A percentile compares a stretch with the other conserved stretches of the same genome.
phyloP scores from a whole-genome alignment of 306 rosid species.

The Acacia melanoxylon region DNA sequence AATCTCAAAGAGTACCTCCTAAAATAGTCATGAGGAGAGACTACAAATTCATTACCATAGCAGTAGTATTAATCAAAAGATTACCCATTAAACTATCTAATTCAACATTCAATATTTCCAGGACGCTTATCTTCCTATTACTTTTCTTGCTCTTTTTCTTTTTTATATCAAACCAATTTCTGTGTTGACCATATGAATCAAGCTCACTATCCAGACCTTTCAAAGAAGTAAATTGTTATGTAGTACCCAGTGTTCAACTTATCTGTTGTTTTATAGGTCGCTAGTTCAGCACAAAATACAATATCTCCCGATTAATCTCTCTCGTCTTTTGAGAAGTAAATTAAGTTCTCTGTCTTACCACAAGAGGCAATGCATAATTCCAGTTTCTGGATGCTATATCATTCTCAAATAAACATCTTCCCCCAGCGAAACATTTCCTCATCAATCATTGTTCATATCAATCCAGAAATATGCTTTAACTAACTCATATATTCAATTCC shows the following conservation, averaged over 20 bases:
- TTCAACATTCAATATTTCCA: not conserved
- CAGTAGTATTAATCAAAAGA: constrained; percentile 14
- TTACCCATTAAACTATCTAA: not conserved
- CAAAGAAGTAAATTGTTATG: not conserved
- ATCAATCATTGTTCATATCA: not conserved
- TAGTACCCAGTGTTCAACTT: not conserved
- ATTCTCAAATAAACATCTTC: not conserved
- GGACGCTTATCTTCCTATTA: not conserved
- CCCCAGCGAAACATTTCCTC: not conserved
- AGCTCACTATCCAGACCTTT: not conserved
- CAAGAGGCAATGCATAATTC: not conserved
- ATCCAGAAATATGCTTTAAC: not conserved
- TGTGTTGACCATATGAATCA: not conserved
- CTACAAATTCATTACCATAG: constrained; percentile 16
- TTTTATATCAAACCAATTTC: not conserved
- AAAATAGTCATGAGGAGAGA: not conserved
- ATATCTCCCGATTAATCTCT: not conserved
- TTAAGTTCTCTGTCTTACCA: not conserved
- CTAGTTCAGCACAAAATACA: not conserved
- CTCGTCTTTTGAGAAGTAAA: not conserved
- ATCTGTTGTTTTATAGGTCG: not conserved
- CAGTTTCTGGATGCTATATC: not conserved
- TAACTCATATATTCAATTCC: not conserved
- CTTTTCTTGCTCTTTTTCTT: not conserved
- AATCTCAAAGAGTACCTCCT: constrained; percentile 3